Evolutionary conservation across 768 basidiomycete genomes (phyloP), one percentile per base, ranked within the genome.

Genomic region (Leccinum obscurum): DNA sequence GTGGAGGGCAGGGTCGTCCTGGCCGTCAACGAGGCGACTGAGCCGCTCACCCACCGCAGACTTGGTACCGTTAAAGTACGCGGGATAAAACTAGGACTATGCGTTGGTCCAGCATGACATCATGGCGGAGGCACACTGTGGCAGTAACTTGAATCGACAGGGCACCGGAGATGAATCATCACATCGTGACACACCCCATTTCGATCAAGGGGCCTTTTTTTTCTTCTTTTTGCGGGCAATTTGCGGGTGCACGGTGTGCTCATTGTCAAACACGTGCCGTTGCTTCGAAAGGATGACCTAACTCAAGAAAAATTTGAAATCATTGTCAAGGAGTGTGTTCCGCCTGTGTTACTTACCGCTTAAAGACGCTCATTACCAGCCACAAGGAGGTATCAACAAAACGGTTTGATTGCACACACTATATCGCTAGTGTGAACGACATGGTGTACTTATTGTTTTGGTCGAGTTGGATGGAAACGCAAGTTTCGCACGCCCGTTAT

Each of bases 1-100:
- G 93, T 99, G 13, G 96, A 98, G 74, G 96, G 96, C 52, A 98
- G 96, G 95, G 98, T 99, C 58, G 92, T 99, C 51, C 82, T 98
- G 56, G 93, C 96, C 54, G 97, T 94, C 37, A 92, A 92, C 64
- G 97, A 99, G 73, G 91, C 96, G 6, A 95, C 94, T 32, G 30
- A 32, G 96, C 56, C 83, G 96, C 65, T 98, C 97, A 20, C 50
- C 28, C 52, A 15, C 22, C n/a, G 30, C 24, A 34, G 3, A 24
- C 46, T 22, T 5, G 22, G 28, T 51, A 32, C 17, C 24, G 26
- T 11, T 3, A 17, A 3, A 52, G 65, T 9, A 71, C 20, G 32
- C 50, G 96, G 26, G 26, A 26, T 26, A 6, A 26, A 26, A 26
- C 26, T 26, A 26, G 26, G 26, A 97, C 49, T 99, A 99, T 78